Conservation (phyloP, 805 yeast genomes). For the Kazachstania africana region DNA sequence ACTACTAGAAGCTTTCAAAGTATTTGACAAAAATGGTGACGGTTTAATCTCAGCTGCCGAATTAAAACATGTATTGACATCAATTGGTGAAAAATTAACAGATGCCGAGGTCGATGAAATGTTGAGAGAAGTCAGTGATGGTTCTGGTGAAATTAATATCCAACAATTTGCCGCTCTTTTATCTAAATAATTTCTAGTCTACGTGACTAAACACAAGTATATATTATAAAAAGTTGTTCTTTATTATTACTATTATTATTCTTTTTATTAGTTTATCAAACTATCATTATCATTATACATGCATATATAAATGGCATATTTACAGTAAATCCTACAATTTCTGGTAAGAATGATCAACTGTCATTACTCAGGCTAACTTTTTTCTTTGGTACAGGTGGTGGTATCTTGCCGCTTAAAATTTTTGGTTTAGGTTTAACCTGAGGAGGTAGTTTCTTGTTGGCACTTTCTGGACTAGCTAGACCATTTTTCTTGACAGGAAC, state of each 20-base stretch:
- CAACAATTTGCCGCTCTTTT: slow-evolving; percentile 90
- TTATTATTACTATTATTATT: no score
- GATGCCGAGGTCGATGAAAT: slow-evolving; percentile 97
- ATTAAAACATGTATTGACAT: slow-evolving; percentile 89
- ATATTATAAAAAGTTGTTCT: no score
- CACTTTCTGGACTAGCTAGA: not conserved
- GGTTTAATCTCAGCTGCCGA: slow-evolving; percentile 96
- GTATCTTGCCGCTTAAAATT: slow-evolving; percentile 3
- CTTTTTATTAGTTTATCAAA: no score
- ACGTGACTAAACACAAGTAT: no score
- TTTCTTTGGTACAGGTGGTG: slow-evolving; percentile 23
- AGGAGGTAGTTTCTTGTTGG: not conserved
- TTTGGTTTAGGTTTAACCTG: slow-evolving; percentile 3
- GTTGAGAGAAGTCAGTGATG: slow-evolving; percentile 91
- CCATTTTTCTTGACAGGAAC: not conserved
- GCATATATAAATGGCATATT: no score
- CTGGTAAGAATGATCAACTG: no score
- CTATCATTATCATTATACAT: no score
- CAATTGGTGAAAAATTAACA: slow-evolving; percentile 92
- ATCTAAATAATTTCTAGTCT: slow-evolving; percentile 56
- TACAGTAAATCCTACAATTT: no score
- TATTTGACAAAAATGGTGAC: slow-evolving; percentile 91
- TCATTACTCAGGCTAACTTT: no score
- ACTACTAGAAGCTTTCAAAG: slow-evolving; percentile 94
- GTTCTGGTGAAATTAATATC: slow-evolving; percentile 95